phyloP scores from a whole-genome alignment of 495 filamentous ascomycete genomes.

The Neurospora sp. region DNA sequence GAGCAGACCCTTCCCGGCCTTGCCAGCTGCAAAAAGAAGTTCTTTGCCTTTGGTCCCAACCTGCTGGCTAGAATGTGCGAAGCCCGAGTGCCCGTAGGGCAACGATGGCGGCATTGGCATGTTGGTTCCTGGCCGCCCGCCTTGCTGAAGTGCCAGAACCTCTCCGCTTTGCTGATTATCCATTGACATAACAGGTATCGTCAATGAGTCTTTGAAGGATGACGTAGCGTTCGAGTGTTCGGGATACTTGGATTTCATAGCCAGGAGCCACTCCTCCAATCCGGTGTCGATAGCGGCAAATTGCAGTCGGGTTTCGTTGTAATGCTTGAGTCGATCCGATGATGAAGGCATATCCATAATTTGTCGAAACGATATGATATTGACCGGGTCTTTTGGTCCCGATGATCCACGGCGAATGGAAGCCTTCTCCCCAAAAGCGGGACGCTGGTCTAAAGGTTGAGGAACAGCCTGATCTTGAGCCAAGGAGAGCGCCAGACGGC shows the following conservation, averaged over 20 bases:
- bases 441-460: constrained; percentile 29
- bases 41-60: constrained; percentile 75
- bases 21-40: constrained; percentile 69
- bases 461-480: constrained; percentile 34
- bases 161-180: constrained; percentile 7
- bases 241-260: constrained; percentile 27
- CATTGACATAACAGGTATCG: constrained; percentile 24
- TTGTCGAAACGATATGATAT: constrained; percentile 53
- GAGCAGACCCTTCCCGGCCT: constrained; percentile 77
- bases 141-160: constrained; percentile 24
- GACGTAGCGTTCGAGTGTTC: constrained; percentile 26
- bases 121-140: constrained; percentile 14
- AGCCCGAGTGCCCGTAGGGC: constrained; percentile 16
- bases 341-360: constrained; percentile 54
- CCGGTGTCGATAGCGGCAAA: constrained; percentile 66
- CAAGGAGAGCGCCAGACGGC: constrained; percentile 19
- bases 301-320: constrained; percentile 56
- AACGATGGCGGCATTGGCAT: constrained; percentile 18
- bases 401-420: background rate
- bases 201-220: constrained; percentile 10
- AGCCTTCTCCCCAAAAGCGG: constrained; percentile 14
- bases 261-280: constrained; percentile 59
- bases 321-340: constrained; percentile 57
- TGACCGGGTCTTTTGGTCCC: constrained; percentile 19
- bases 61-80: constrained; percentile 34